A percentile compares a stretch with the other conserved stretches of the same genome.
Conservation (phyloP, 2,329 filamentous ascomycete genomes). For the Monosporascus sp. region DNA sequence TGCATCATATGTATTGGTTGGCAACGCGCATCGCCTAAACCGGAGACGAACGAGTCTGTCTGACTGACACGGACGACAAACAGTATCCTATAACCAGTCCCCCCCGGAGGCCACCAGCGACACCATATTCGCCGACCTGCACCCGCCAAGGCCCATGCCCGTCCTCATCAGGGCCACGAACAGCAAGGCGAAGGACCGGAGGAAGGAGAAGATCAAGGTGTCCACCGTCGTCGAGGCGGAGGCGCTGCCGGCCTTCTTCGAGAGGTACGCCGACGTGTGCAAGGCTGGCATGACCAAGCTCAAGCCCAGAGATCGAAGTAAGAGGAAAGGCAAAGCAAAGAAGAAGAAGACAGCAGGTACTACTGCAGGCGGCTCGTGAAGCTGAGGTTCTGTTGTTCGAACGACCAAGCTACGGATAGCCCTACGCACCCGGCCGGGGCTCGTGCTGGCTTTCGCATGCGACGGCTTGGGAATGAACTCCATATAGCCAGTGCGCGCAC, state of each 20-base stretch:
- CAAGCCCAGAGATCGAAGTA: constrained; percentile 91
- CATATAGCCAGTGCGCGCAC: no score
- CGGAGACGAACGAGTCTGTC: no score
- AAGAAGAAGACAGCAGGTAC: constrained; percentile 59
- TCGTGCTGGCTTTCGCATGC: no score
- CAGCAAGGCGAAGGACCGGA: constrained; percentile 59
- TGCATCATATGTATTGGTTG: no score
- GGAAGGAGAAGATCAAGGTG: constrained; percentile 62
- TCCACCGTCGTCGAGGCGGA: constrained; percentile 77
- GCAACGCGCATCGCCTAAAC: no score
- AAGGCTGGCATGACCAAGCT: constrained; percentile 82
- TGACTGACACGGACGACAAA: not conserved
- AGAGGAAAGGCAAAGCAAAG: constrained; percentile 75
- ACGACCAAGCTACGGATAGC: no score
- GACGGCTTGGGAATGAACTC: no score
- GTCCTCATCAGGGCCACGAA: constrained; percentile 82
- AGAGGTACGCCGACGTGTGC: constrained; percentile 82
- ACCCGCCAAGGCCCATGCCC: constrained; percentile 56
- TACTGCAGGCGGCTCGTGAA: constrained; percentile 24
- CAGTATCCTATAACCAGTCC: constrained; percentile 42
- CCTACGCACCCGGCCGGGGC: no score
- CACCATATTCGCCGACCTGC: constrained; percentile 55
- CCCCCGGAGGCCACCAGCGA: constrained; percentile 37
- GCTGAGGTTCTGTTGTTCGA: not conserved
- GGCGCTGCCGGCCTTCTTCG: constrained; percentile 75